Evolutionary conservation across 2,329 filamentous ascomycete genomes (phyloP), one percentile per base, ranked within the genome.

Genomic region (Hypoxylon sp.): DNA sequence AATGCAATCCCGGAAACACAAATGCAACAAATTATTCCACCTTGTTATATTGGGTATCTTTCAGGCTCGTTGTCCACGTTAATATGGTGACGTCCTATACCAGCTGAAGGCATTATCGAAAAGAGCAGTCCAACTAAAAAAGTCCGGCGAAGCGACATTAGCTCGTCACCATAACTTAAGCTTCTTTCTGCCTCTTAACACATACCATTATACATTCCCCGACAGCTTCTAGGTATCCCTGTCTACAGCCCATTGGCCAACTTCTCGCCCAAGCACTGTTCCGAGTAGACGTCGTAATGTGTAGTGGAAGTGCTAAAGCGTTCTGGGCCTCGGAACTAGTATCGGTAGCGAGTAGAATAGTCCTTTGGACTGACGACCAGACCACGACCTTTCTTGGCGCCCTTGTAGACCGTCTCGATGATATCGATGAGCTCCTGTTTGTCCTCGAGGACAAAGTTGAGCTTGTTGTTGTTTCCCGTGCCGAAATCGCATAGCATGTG

Each of bases 381-480:
- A 91, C 96, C 96, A 55, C 95, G 85, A 0, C 96, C 96, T 83
- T 99, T 99, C 86, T 97, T 98, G 30, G 96, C 96, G n/a, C 96
- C 96, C 63, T 94, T 90, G 78, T 98, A 99, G 66, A 99, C 94
- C 3, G 94, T 97, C 84, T 99, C 96, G 76, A 98, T 90, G 71
- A 99, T 99, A 80, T 99, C 96, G 75, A 99, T 97, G 74, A 99
- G 84, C 82, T 99, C 96, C 79, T 98, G 95, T 82, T 99, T 98
- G 77, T 99, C 95, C 80, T 98, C 94, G 55, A 97, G 83, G 49
- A 97, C 93, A 90, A 93, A 97, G 78, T 97, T 97, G 72, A 97
- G 84, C 80, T 98, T 98, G 79, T 99, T 99, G 80, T 99, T 99
- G 82, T 99, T 97, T 70, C 96, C 96, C 1, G 96, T 99, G 48